Percentiles rank a stretch among this genome's conserved stretches.
These are phyloP conservation scores for Neospermospora avenae DNA, from an alignment of 2,329 filamentous ascomycete genomes.

Conservation along the genomic window DNA sequence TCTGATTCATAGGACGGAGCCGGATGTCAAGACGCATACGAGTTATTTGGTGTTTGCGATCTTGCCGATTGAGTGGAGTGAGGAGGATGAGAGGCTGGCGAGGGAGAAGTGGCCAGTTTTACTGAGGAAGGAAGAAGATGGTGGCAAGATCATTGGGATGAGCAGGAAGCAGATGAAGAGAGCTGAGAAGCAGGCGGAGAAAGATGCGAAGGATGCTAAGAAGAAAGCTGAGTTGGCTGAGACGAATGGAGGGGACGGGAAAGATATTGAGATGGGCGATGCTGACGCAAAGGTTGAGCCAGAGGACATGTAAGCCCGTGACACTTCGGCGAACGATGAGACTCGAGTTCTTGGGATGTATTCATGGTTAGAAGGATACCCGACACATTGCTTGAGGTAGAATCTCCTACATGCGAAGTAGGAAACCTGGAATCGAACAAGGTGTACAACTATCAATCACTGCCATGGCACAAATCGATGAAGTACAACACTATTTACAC, in stretches of 20 bases:
- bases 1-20: constrained; percentile 75
- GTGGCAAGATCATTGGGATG: constrained; percentile 12
- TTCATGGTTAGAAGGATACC: neutral
- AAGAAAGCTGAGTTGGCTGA: constrained; percentile 42
- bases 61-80: constrained; percentile 81
- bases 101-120: constrained; percentile 51
- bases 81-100: constrained; percentile 72
- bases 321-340: neutral
- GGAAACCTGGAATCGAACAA: no score
- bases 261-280: neutral
- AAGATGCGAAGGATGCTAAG: constrained; percentile 44
- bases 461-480: no score
- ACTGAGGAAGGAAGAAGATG: constrained; percentile 17
- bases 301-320: neutral
- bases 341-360: neutral
- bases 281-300: neutral
- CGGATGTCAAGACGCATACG: constrained; percentile 91
- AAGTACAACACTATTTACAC: no score
- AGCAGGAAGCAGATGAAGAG: constrained; percentile 30
- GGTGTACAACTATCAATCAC: no score
- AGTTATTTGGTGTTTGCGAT: constrained; percentile 95
- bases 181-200: constrained; percentile 24
- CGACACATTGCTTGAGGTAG: no score
- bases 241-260: neutral
- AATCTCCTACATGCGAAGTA: no score